A percentile compares a stretch with the other conserved stretches of the same genome.
Evolutionary conservation across 768 basidiomycete species (phyloP).

Genomic region (Tricholoma sp.): DNA sequence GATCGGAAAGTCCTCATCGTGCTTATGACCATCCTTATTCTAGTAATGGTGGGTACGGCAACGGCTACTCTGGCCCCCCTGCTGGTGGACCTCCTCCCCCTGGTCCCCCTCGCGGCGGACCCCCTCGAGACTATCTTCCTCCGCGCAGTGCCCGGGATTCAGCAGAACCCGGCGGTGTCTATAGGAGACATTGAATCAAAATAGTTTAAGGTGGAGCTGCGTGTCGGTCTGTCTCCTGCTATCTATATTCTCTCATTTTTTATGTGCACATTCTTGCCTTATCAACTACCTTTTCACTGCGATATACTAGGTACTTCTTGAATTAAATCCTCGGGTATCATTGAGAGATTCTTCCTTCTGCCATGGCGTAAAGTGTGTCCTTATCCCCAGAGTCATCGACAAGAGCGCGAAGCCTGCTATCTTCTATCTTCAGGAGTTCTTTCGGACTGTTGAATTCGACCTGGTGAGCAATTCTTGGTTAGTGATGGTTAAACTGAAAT

Average conservation of each 20-base stretch:
- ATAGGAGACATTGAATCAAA: conserved; percentile 32
- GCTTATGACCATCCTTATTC: conserved; percentile 49
- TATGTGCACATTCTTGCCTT: conserved; percentile 2
- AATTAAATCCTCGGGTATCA: not conserved
- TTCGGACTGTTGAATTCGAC: conserved; percentile 52
- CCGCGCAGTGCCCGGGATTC: conserved; percentile 43
- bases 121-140: conserved; percentile 42
- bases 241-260: conserved; percentile 3
- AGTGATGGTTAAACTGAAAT: not conserved
- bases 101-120: conserved; percentile 20
- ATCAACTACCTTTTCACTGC: not conserved
- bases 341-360: conserved; percentile 9
- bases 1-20: conserved; percentile 66
- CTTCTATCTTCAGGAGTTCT: conserved; percentile 45
- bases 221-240: conserved; percentile 11
- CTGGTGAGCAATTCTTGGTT: conserved; percentile 10
- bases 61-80: conserved; percentile 45
- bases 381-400: conserved; percentile 58
- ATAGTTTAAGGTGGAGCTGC: conserved; percentile 1
- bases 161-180: conserved; percentile 31
- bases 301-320: not conserved
- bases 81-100: conserved; percentile 31
- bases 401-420: conserved; percentile 45
- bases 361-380: conserved; percentile 43
- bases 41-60: conserved; percentile 33